phyloP scores from a whole-genome alignment of 192 early-diverging fungal species.

The Coemansia umbellata region DNA sequence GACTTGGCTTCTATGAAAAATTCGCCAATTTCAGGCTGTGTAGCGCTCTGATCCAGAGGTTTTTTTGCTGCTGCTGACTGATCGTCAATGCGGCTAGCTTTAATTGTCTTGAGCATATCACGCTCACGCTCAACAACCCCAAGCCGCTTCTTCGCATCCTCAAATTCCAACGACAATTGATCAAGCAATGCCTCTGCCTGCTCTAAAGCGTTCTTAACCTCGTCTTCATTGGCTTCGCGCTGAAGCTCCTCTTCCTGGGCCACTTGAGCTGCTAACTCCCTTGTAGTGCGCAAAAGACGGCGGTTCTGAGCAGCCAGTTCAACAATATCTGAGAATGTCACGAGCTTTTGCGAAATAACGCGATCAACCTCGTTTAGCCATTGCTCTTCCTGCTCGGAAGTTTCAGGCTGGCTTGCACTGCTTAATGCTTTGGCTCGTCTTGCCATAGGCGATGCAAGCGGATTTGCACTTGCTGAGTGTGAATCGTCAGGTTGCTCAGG shows the following conservation, averaged over 20 bases:
- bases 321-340: conserved; percentile 51
- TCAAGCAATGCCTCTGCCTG: conserved; percentile 57
- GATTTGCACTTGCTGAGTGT: conserved; percentile 1
- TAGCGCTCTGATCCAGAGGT: background rate
- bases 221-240: conserved; percentile 40
- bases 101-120: conserved; percentile 55
- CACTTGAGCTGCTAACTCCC: conserved; percentile 54
- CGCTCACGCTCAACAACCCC: conserved; percentile 55
- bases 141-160: conserved; percentile 43
- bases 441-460: conserved; percentile 20
- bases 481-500: conserved; percentile 20
- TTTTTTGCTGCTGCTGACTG: background rate
- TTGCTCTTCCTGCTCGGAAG: conserved; percentile 18
- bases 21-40: background rate
- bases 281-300: conserved; percentile 56
- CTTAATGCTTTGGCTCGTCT: background rate
- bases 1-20: too few species aligned
- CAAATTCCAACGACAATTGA: conserved; percentile 49
- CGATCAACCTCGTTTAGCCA: conserved; percentile 47
- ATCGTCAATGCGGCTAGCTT: conserved; percentile 3
- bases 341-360: conserved; percentile 55
- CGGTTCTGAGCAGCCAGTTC: conserved; percentile 62
- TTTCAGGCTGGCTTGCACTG: too few species aligned
- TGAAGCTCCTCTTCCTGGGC: conserved; percentile 49
- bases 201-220: conserved; percentile 52